A percentile compares a stretch with the other conserved stretches of the same genome.
These are phyloP conservation scores for Aureobasidium sp. DNA, from an alignment of 2,329 filamentous ascomycete genomes.

Conservation along the genomic window DNA sequence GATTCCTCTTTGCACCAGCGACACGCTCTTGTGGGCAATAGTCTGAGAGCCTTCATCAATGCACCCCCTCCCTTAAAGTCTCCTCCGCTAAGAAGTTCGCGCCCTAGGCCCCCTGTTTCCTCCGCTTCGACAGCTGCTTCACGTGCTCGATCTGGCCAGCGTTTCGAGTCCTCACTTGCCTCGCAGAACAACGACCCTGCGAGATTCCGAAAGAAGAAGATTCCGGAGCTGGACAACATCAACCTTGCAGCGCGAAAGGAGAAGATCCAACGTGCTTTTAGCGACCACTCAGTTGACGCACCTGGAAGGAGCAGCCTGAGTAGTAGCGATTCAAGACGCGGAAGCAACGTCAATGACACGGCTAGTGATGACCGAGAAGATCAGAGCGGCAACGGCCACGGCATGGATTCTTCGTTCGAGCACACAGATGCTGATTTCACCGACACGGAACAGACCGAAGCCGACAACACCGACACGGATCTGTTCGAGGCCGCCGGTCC, in stretches of 20 bases:
- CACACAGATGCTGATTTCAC: neutral
- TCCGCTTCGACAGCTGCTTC: conserved; percentile 63
- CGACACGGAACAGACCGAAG: neutral
- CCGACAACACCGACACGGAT: neutral
- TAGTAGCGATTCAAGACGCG: neutral
- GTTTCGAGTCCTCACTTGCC: conserved; percentile 28
- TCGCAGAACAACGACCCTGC: neutral
- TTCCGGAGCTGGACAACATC: conserved; percentile 61
- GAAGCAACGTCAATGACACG: neutral
- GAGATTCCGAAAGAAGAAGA: conserved; percentile 25
- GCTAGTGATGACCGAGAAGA: neutral
- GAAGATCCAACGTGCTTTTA: conserved; percentile 77
- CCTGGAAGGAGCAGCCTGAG: conserved; percentile 25
- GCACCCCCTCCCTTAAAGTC: conserved; percentile 63
- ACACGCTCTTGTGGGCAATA: conserved; percentile 21
- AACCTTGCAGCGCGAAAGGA: conserved; percentile 78
- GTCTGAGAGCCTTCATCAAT: conserved; percentile 63
- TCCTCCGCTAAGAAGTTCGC: conserved; percentile 69
- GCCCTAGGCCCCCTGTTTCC: conserved; percentile 71
- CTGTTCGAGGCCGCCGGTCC: neutral
- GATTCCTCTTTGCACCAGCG: conserved; percentile 31
- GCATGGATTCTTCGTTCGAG: neutral
- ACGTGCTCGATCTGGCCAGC: conserved; percentile 55
- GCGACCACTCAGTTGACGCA: conserved; percentile 47
- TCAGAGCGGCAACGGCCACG: neutral